Evolutionary conservation across 2,329 filamentous ascomycete genomes (phyloP), one percentile per base, ranked within the genome.

Genomic region (Helminthosporium solani): DNA sequence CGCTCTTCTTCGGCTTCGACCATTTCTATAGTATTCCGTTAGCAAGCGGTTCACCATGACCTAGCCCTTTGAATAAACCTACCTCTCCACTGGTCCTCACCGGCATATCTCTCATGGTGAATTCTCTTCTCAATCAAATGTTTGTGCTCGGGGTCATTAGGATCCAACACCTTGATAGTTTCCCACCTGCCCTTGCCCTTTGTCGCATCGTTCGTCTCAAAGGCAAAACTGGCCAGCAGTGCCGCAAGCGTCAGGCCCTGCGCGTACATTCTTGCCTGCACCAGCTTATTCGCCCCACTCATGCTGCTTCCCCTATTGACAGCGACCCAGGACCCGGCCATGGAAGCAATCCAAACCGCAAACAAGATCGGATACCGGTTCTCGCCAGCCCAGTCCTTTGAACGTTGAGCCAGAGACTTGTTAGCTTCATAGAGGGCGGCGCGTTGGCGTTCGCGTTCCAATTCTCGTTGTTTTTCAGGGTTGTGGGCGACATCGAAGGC

Each of bases 81-180:
- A 87, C 85, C 86, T 77, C 83, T 94, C 94, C 94, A 99, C 62
- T 96, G 79, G 71, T 97, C 91, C 75, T 95, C 88, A 35, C 90
- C 88, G 67, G 85, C 80, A 70, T 95, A 94, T 53, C 88, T 79
- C 77, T 95, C 89, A 74, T 90, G 88, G 70, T 95, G 88, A 44
- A 94, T 81, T 74, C 78, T 84, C 83, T 91, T 92, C 81, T 95
- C 88, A 57, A 95, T 88, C 57, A 90, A 68, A 61, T 87, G 78
- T 79, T 90, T 87, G 72, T 91, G 88, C 73, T 86, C 83, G 2
- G 88, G 89, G 67, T 95, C 89, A 56, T 88, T 78, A 42, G 88
- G 87, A 71, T 92, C 88, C 35, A 91, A 56, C 11, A 94, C 81
- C 79, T 85, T 84, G 60, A 95, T 79, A 2, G 88, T 94, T 80